phyloP scores from a whole-genome alignment of 306 rosid genomes.

The Mimosa bimucronata region DNA sequence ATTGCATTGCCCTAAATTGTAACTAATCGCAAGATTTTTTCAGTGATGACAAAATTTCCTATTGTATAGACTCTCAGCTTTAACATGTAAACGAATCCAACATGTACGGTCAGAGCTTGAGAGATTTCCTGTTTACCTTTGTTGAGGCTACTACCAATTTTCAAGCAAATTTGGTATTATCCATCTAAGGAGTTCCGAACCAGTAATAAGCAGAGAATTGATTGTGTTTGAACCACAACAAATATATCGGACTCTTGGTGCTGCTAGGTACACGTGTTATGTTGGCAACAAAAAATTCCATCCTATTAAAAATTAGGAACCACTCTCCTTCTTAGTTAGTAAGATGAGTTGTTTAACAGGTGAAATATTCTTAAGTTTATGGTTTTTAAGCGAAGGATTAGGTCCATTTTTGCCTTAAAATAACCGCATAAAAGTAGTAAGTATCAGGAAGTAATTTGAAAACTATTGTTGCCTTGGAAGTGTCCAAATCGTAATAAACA shows the following conservation, averaged over 20 bases:
- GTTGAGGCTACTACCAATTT: neutral
- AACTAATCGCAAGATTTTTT: neutral
- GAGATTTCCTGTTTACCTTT: neutral
- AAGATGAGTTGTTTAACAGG: too few species aligned
- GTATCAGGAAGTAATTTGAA: too few species aligned
- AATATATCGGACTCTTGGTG: neutral
- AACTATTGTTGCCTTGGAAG: too few species aligned
- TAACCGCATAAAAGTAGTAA: too few species aligned
- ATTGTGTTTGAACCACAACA: slow-evolving; percentile 19
- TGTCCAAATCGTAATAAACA: too few species aligned
- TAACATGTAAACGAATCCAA: neutral
- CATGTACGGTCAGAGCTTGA: neutral
- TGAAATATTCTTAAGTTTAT: too few species aligned
- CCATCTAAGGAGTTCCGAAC: neutral
- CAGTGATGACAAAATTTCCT: neutral
- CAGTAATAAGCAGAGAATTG: neutral
- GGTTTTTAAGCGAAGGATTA: too few species aligned
- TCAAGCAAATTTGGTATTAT: neutral
- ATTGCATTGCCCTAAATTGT: slow-evolving; percentile 56
- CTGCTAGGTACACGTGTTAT: slow-evolving; percentile 40
- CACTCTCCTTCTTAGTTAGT: too few species aligned
- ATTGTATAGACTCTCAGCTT: neutral
- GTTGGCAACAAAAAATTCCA: neutral
- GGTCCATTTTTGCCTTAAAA: too few species aligned
- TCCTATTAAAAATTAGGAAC: too few species aligned